These are phyloP conservation scores for Wallacemonas sp. DNA, from an alignment of 208 protist species.

Conservation along the genomic window DNA sequence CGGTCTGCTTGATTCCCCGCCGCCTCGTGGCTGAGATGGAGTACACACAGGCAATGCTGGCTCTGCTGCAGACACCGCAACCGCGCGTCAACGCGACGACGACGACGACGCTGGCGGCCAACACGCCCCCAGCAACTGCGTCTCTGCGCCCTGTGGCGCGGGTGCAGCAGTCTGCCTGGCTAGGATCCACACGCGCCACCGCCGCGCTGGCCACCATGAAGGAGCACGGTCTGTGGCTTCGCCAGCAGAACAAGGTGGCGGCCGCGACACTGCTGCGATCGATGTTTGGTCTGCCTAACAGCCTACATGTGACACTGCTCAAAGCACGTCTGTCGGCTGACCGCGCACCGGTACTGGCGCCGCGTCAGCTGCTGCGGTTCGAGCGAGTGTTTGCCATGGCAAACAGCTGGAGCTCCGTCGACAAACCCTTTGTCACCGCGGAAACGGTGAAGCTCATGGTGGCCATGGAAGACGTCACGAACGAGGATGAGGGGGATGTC, in stretches of 20 bases:
- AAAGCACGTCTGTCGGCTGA: not conserved
- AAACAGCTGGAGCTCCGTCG: constrained; percentile 31
- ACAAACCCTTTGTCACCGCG: constrained; percentile 29
- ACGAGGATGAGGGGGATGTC: not conserved
- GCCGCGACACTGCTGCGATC: constrained; percentile 32
- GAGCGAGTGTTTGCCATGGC: constrained; percentile 30
- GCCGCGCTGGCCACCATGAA: constrained; percentile 53
- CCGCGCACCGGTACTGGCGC: not conserved
- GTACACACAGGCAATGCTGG: constrained; percentile 21
- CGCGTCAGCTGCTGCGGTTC: constrained; percentile 19
- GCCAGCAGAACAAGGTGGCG: constrained; percentile 40
- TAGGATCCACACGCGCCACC: constrained; percentile 49
- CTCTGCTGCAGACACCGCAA: not conserved
- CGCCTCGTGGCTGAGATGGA: constrained; percentile 19
- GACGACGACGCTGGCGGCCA: not conserved
- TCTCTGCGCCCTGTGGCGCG: not conserved
- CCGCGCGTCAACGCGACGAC: no score
- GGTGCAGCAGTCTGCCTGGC: constrained; percentile 42
- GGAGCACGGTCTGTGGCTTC: constrained; percentile 59
- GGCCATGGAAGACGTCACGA: constrained; percentile 1
- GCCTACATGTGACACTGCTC: constrained; percentile 49
- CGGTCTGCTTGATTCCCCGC: not conserved
- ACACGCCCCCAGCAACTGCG: not conserved
- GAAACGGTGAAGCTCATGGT: constrained; percentile 9
- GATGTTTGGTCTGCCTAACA: constrained; percentile 14